phyloP scores from a whole-genome alignment of 2,329 filamentous ascomycete genomes.

The Tolypocladium inflatum region DNA sequence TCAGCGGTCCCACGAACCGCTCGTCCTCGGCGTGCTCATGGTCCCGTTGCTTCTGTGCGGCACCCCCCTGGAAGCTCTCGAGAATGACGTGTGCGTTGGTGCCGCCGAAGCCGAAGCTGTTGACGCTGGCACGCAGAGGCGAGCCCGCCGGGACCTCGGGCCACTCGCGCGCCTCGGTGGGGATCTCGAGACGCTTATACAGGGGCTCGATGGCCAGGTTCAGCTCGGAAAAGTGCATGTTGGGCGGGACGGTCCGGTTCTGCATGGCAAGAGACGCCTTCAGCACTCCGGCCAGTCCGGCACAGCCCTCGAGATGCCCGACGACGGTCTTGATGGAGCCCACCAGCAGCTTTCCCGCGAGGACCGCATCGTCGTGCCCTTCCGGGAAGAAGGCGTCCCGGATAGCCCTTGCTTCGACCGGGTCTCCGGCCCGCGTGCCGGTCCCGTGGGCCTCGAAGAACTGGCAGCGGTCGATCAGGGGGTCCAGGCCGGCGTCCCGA shows the following conservation, averaged over 20 bases:
- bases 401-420: slow-evolving; percentile 20
- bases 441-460: slow-evolving; percentile 28
- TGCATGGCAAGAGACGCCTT: slow-evolving; percentile 10
- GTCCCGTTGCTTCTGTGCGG: neutral
- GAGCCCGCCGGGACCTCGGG: slow-evolving; percentile 4
- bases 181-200: slow-evolving; percentile 11
- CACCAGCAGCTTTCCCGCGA: slow-evolving; percentile 5
- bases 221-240: slow-evolving; percentile 17
- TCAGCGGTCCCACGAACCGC: neutral
- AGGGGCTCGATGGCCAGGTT: slow-evolving; percentile 17
- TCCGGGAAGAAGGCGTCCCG: slow-evolving; percentile 27
- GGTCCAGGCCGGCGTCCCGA: slow-evolving; percentile 15
- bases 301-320: slow-evolving; percentile 16
- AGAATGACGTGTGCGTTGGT: slow-evolving; percentile 37
- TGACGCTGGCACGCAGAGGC: slow-evolving; percentile 31
- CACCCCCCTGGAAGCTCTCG: neutral
- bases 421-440: slow-evolving; percentile 22
- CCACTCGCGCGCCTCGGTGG: slow-evolving; percentile 11
- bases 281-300: slow-evolving; percentile 14
- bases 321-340: slow-evolving; percentile 18
- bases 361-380: neutral
- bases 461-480: slow-evolving; percentile 8
- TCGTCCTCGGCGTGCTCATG: neutral
- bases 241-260: slow-evolving; percentile 16
- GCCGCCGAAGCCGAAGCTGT: slow-evolving; percentile 41